A percentile compares a stretch with the other conserved stretches of the same genome.
These are phyloP conservation scores for Arthromyces matolae DNA, from an alignment of 768 basidiomycete species.

Conservation along the genomic window DNA sequence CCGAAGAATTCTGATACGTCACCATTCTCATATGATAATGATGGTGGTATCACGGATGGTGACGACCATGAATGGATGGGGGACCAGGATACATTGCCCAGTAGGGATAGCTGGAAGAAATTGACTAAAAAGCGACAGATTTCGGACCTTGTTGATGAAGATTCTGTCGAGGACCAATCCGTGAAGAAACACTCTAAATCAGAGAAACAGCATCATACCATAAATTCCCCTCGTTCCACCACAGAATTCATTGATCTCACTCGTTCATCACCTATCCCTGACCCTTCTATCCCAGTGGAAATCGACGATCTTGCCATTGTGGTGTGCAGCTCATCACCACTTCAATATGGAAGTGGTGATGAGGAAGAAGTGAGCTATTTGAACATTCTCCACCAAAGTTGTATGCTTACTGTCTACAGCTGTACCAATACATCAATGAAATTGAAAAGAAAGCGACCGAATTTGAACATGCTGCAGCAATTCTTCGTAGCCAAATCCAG, in stretches of 20 bases:
- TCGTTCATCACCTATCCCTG: not conserved
- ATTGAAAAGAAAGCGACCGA: not conserved
- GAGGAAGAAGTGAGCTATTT: not conserved
- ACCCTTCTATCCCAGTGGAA: not conserved
- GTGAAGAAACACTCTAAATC: not conserved
- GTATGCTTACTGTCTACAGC: not conserved
- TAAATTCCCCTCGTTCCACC: not conserved
- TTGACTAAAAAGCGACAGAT: not conserved
- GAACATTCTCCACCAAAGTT: not conserved
- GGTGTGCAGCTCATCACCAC: not conserved
- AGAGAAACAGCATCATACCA: not conserved
- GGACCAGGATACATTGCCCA: not conserved
- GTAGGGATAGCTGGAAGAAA: not conserved
- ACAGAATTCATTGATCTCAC: not conserved
- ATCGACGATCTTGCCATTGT: not conserved
- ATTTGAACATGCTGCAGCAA: not conserved
- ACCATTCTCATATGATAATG: not conserved
- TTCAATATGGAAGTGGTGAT: not conserved
- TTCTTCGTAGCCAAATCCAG: not conserved
- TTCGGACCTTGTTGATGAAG: not conserved
- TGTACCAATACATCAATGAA: not conserved
- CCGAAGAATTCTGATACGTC: not conserved
- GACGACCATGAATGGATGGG: too few relatives aligned
- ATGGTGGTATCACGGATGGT: not conserved
- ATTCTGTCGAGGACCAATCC: not conserved